Evolutionary conservation across 2,329 filamentous ascomycete genomes (phyloP).

Genomic region (Calonectria pauciramosa): DNA sequence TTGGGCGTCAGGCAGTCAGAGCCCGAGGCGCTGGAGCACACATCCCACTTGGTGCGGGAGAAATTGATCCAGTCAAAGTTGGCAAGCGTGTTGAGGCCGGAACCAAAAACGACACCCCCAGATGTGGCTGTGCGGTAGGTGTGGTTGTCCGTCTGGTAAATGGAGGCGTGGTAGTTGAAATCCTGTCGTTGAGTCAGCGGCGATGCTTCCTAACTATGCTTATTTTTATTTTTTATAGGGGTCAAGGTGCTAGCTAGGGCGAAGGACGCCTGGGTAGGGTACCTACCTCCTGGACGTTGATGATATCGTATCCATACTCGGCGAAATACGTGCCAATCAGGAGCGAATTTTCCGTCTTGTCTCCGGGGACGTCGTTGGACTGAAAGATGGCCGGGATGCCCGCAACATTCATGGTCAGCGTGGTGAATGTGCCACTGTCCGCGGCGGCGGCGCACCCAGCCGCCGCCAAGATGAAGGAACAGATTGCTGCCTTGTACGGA

Average conservation of each 20-base stretch:
- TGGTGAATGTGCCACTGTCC: constrained; percentile 14
- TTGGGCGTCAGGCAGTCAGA: constrained; percentile 77
- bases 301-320: constrained; percentile 70
- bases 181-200: constrained; percentile 51
- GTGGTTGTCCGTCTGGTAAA: constrained; percentile 73
- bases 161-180: constrained; percentile 76
- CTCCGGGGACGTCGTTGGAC: constrained; percentile 71
- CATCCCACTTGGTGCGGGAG: constrained; percentile 70
- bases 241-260: no score
- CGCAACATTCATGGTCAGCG: constrained; percentile 63
- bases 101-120: constrained; percentile 74
- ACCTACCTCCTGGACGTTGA: constrained; percentile 71
- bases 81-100: constrained; percentile 74
- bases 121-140: constrained; percentile 73
- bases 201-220: background rate
- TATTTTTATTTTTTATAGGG: background rate
- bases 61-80: constrained; percentile 69
- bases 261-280: no score
- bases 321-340: constrained; percentile 70
- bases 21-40: constrained; percentile 68
- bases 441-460: constrained; percentile 11
- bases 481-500: background rate
- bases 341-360: constrained; percentile 70
- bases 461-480: background rate
- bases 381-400: constrained; percentile 71